These are phyloP conservation scores for Exophiala sideris DNA, from an alignment of 2,329 filamentous ascomycete genomes.

Conservation along the genomic window DNA sequence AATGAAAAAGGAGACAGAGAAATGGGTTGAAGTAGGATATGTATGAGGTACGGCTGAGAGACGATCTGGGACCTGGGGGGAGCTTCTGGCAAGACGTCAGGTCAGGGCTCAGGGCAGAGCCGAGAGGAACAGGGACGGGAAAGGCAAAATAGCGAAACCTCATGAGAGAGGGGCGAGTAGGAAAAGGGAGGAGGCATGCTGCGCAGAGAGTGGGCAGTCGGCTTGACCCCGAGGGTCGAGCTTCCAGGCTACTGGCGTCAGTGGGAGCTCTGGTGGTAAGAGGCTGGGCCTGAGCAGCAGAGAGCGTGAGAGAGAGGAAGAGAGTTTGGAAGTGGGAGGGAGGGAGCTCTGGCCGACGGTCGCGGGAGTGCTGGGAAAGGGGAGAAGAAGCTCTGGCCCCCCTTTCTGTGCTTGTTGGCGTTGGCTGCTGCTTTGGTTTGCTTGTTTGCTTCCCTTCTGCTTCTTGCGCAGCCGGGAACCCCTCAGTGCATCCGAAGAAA, in stretches of 20 bases:
- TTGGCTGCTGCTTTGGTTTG: too few species aligned
- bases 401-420: too few species aligned
- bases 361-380: too few species aligned
- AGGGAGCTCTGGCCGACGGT: too few species aligned
- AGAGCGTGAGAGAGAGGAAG: neutral
- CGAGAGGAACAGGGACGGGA: slow-evolving; percentile 4
- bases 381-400: too few species aligned
- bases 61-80: slow-evolving; percentile 15
- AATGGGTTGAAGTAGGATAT: neutral
- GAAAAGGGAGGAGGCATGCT: slow-evolving; percentile 5
- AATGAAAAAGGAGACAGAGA: neutral
- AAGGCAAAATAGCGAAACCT: neutral
- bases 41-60: slow-evolving; percentile 2
- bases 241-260: slow-evolving; percentile 2
- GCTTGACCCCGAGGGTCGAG: neutral
- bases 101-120: slow-evolving; percentile 8
- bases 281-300: neutral
- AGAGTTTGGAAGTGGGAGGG: neutral
- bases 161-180: slow-evolving; percentile 10
- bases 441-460: too few species aligned
- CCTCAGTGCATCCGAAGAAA: too few species aligned
- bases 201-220: neutral
- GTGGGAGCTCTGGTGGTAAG: neutral
- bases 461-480: too few species aligned
- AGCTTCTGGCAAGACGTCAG: slow-evolving; percentile 23